A percentile compares a stretch with the other conserved stretches of the same genome.
Conservation (phyloP, 2,329 filamentous ascomycete species). For the Calonectria hongkongensis region DNA sequence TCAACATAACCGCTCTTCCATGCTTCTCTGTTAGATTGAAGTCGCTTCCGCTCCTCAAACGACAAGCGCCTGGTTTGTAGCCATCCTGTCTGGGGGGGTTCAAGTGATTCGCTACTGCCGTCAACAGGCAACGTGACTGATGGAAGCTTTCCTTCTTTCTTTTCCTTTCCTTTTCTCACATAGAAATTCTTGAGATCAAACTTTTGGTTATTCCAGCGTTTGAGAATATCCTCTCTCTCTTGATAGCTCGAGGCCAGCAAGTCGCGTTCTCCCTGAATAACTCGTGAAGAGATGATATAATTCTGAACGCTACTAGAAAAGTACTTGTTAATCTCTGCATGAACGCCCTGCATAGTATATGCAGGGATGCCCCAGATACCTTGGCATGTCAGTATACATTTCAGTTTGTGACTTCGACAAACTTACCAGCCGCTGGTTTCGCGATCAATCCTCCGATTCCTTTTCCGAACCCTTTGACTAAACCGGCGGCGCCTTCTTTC, state of each 20-base stretch:
- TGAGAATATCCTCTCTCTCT: slow-evolving; percentile 79
- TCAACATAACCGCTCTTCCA: slow-evolving; percentile 60
- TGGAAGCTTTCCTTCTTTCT: slow-evolving; percentile 59
- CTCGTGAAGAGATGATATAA: slow-evolving; percentile 86
- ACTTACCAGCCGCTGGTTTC: slow-evolving; percentile 86
- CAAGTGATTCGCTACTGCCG: slow-evolving; percentile 48
- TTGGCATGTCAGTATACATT: slow-evolving; percentile 48
- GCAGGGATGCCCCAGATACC: slow-evolving; percentile 83
- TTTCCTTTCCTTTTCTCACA: slow-evolving; percentile 69
- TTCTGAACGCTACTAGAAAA: slow-evolving; percentile 84
- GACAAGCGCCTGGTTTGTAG: slow-evolving; percentile 68
- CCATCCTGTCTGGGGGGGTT: slow-evolving; percentile 67
- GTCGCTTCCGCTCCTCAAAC: slow-evolving; percentile 70
- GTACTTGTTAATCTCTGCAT: slow-evolving; percentile 83
- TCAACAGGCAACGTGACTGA: slow-evolving; percentile 44
- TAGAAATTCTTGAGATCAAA: slow-evolving; percentile 78
- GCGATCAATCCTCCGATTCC: slow-evolving; percentile 87
- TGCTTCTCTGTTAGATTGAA: slow-evolving; percentile 68
- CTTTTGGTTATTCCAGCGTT: slow-evolving; percentile 77
- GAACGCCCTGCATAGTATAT: slow-evolving; percentile 88
- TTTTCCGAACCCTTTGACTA: slow-evolving; percentile 87
- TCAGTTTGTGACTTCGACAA: slow-evolving; percentile 5
- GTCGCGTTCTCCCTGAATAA: slow-evolving; percentile 84
- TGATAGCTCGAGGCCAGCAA: slow-evolving; percentile 70
- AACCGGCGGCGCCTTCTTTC: slow-evolving; percentile 72